These are phyloP conservation scores for Jaltomata sinuosa DNA, from an alignment of 257 asterid species.

Conservation along the genomic window DNA sequence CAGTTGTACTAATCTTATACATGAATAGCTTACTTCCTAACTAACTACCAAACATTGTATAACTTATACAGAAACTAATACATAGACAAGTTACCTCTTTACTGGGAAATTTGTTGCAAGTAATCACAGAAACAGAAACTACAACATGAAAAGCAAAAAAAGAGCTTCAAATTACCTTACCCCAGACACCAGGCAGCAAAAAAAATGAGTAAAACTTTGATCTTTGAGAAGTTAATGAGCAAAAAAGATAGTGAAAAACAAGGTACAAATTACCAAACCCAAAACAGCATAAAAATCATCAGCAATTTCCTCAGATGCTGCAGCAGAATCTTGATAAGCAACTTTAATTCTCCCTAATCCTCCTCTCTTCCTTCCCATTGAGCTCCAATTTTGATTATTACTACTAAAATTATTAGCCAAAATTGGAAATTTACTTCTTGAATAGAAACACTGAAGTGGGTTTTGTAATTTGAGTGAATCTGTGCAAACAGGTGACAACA, in stretches of 20 bases:
- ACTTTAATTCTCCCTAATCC: slow-evolving; percentile 43
- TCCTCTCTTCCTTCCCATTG: slow-evolving; percentile 27
- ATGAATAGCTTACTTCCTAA: too few species aligned
- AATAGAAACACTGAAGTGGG: slow-evolving; percentile 28
- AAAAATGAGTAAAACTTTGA: not conserved
- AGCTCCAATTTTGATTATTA: slow-evolving; percentile 28
- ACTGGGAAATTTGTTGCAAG: not conserved
- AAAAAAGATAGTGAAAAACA: not conserved
- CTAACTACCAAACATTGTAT: too few species aligned
- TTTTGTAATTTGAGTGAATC: slow-evolving; percentile 57
- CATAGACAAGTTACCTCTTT: too few species aligned
- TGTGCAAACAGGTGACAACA: slow-evolving; percentile 64
- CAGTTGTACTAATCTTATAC: too few species aligned
- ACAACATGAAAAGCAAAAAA: not conserved
- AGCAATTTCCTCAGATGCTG: slow-evolving; percentile 41
- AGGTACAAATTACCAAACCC: slow-evolving; percentile 55
- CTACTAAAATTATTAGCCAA: slow-evolving; percentile 10
- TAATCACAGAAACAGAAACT: not conserved
- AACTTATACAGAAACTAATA: too few species aligned
- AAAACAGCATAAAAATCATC: slow-evolving; percentile 83
- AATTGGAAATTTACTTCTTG: slow-evolving; percentile 34
- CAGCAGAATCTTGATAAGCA: slow-evolving; percentile 48
- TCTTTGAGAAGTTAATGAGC: not conserved
- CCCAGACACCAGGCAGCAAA: not conserved
- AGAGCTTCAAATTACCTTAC: not conserved